phyloP scores from a whole-genome alignment of 2,329 filamentous ascomycete genomes.

The Kalmusia sp. region DNA sequence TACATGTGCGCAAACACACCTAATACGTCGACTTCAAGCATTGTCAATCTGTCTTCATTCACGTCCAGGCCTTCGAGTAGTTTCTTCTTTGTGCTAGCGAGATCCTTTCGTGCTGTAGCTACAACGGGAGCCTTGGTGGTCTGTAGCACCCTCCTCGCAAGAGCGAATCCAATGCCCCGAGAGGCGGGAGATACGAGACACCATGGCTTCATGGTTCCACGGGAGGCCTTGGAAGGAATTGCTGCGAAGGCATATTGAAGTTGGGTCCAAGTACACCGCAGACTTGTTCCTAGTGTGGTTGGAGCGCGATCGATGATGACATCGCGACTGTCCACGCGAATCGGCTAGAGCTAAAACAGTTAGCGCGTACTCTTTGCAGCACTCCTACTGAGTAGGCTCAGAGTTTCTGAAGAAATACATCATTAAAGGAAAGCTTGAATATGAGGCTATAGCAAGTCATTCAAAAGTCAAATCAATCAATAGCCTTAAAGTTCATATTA shows the following conservation, averaged over 20 bases:
- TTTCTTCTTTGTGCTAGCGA: conserved; percentile 55
- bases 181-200: conserved; percentile 65
- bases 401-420: too few relatives aligned
- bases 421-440: too few relatives aligned
- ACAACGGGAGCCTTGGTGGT: conserved; percentile 66
- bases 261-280: not conserved
- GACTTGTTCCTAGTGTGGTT: conserved; percentile 12
- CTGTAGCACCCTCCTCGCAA: conserved; percentile 64
- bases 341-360: too few relatives aligned
- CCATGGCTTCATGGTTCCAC: conserved; percentile 53
- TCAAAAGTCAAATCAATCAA: too few relatives aligned
- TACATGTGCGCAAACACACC: conserved; percentile 48
- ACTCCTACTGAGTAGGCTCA: too few relatives aligned
- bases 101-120: conserved; percentile 65
- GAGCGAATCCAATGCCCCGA: conserved; percentile 67
- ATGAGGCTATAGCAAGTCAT: too few relatives aligned
- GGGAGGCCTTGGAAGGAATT: not conserved
- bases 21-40: conserved; percentile 64
- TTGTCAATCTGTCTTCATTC: conserved; percentile 55
- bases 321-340: conserved; percentile 27
- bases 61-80: conserved; percentile 60
- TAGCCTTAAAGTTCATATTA: too few relatives aligned
- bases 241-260: conserved; percentile 15
- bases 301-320: conserved; percentile 40
- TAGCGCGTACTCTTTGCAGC: too few relatives aligned